phyloP scores from a whole-genome alignment of 2,329 filamentous ascomycete species.

The Pseudogymnoascus pannorum region DNA sequence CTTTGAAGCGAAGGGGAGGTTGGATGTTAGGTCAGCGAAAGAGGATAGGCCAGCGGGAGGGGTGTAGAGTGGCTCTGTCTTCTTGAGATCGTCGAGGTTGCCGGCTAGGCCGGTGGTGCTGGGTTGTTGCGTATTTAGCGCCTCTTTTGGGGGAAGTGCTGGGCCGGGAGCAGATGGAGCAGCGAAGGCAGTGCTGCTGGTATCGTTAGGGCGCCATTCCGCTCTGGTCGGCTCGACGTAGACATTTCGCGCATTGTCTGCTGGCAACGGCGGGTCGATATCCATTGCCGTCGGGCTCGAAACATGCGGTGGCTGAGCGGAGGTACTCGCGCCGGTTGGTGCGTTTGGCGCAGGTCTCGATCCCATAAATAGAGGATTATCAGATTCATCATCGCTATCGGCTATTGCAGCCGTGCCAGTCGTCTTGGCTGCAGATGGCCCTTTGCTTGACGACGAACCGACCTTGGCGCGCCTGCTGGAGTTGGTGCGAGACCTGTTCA shows the following conservation, averaged over 20 bases:
- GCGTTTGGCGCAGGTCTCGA: not conserved
- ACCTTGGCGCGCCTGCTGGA: slow-evolving; percentile 17
- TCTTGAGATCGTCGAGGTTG: slow-evolving; percentile 47
- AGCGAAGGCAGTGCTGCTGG: not conserved
- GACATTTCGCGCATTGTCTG: slow-evolving; percentile 41
- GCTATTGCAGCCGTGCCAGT: slow-evolving; percentile 21
- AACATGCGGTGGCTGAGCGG: slow-evolving; percentile 18
- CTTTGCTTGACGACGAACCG: slow-evolving; percentile 15
- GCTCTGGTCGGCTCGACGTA: slow-evolving; percentile 51
- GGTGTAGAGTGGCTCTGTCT: slow-evolving; percentile 47
- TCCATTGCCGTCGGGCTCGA: slow-evolving; percentile 57
- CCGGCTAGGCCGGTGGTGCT: slow-evolving; percentile 17
- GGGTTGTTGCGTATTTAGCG: not conserved
- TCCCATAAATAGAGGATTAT: slow-evolving; percentile 22
- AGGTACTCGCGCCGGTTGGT: not conserved
- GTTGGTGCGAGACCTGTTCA: slow-evolving; percentile 13
- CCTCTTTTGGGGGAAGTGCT: not conserved
- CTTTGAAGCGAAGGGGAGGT: slow-evolving; percentile 49
- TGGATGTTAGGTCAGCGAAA: slow-evolving; percentile 48
- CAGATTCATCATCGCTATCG: slow-evolving; percentile 21
- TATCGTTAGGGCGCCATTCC: slow-evolving; percentile 39
- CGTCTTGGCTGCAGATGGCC: slow-evolving; percentile 19
- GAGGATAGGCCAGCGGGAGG: slow-evolving; percentile 43
- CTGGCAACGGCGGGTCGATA: slow-evolving; percentile 46
- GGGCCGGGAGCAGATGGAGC: not conserved